Percentiles rank a stretch among this genome's conserved stretches.
These are phyloP conservation scores for Coriolopsis trogii DNA, from an alignment of 1,284 basidiomycete species.

Conservation along the genomic window DNA sequence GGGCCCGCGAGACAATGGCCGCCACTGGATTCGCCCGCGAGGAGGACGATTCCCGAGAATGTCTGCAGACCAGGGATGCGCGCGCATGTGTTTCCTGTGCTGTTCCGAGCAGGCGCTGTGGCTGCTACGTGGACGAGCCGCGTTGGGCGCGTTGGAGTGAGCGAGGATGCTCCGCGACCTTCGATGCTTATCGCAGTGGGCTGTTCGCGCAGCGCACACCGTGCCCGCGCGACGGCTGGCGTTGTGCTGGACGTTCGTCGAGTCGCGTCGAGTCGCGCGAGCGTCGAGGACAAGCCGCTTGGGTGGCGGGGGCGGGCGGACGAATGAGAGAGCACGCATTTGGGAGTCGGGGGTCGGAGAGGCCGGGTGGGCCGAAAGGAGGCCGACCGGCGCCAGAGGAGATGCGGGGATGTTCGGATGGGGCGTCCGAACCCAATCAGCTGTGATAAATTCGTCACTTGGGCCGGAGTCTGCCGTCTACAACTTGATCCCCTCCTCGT, in stretches of 20 bases:
- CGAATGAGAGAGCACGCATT: slow-evolving; percentile 16
- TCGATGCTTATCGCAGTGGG: too few species aligned
- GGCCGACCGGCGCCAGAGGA: slow-evolving; percentile 8
- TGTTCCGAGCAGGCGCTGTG: slow-evolving; percentile 1
- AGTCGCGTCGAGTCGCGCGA: neutral
- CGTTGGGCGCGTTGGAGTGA: too few species aligned
- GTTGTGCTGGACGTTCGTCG: neutral
- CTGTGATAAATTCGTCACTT: slow-evolving; percentile 27
- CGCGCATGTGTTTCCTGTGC: slow-evolving; percentile 10
- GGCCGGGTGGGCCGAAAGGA: slow-evolving; percentile 19
- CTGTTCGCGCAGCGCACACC: too few species aligned
- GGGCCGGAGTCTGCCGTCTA: slow-evolving; percentile 10
- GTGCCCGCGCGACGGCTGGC: too few species aligned
- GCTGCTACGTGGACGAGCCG: neutral
- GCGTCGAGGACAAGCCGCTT: slow-evolving; percentile 2
- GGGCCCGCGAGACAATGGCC: neutral
- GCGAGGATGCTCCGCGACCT: neutral
- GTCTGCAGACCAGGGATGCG: slow-evolving; percentile 12
- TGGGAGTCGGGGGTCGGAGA: neutral
- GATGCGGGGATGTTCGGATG: slow-evolving; percentile 20
- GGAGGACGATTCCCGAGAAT: neutral
- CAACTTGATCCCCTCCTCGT: slow-evolving; percentile 14
- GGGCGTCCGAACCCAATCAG: slow-evolving; percentile 24
- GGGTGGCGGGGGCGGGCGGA: neutral
- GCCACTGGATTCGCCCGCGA: neutral